Conservation (phyloP, 2,329 filamentous ascomycete species). For the Trichoderma sp. region DNA sequence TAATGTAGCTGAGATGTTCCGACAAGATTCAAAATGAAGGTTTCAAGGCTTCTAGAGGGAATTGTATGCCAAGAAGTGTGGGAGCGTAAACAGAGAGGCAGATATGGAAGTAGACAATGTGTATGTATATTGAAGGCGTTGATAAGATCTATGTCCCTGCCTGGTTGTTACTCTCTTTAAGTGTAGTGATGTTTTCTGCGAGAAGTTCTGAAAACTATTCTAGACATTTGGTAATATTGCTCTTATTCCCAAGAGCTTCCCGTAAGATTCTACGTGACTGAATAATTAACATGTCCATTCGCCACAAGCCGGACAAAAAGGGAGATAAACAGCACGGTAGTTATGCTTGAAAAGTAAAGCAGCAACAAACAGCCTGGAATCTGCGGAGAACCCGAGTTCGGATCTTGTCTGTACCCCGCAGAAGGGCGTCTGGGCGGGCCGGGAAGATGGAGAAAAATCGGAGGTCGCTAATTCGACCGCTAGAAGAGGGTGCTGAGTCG, state of each 20-base stretch:
- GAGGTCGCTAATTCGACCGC: slow-evolving; percentile 5
- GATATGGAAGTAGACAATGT: background rate
- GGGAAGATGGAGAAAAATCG: background rate
- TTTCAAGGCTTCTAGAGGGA: background rate
- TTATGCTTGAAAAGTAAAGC: background rate
- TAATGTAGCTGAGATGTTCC: background rate
- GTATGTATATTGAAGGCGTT: background rate
- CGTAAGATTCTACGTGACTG: background rate
- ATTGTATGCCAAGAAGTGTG: background rate
- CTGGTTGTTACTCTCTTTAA: background rate
- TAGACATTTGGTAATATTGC: background rate
- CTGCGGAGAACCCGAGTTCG: background rate
- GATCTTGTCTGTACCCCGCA: background rate
- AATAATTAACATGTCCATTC: background rate
- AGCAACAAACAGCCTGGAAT: background rate
- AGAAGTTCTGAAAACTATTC: too few relatives aligned
- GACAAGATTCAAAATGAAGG: background rate
- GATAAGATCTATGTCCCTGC: background rate
- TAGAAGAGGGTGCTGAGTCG: background rate
- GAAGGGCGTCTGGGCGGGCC: background rate
- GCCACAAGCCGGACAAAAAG: background rate
- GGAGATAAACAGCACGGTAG: background rate
- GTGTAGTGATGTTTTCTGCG: background rate
- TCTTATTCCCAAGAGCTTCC: background rate
- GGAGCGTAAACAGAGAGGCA: background rate